phyloP scores from a whole-genome alignment of 2,329 filamentous ascomycete species.

The Colletotrichum sp. region DNA sequence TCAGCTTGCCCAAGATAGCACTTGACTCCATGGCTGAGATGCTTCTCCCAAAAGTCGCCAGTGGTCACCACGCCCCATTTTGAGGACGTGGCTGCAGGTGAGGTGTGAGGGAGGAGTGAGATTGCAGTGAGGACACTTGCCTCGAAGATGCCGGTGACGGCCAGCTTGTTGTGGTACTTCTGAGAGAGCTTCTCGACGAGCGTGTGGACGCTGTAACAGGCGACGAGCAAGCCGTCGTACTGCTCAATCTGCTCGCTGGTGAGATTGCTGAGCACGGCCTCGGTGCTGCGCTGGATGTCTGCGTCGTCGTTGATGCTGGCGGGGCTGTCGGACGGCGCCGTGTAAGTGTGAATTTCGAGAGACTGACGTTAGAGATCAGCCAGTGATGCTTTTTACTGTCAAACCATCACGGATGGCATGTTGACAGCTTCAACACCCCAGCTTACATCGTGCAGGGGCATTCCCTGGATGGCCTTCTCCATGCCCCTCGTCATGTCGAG shows the following conservation, averaged over 20 bases:
- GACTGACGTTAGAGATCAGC: conserved; percentile 34
- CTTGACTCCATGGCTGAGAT: conserved; percentile 70
- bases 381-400: neutral
- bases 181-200: conserved; percentile 67
- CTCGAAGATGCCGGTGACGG: conserved; percentile 87
- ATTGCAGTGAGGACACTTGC: conserved; percentile 73
- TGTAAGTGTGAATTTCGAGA: conserved; percentile 66
- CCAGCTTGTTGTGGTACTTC: conserved; percentile 33
- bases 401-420: neutral
- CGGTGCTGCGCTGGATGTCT: conserved; percentile 69
- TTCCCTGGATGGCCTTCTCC: conserved; percentile 49
- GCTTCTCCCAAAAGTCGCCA: conserved; percentile 80
- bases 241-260: conserved; percentile 37
- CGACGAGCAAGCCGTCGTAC: conserved; percentile 82
- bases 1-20: conserved; percentile 62
- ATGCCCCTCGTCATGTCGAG: conserved; percentile 73
- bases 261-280: conserved; percentile 61
- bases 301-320: conserved; percentile 78
- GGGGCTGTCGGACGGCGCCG: conserved; percentile 66
- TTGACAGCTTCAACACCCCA: neutral
- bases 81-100: conserved; percentile 30
- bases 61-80: conserved; percentile 90
- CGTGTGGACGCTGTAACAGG: conserved; percentile 87
- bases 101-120: conserved; percentile 47
- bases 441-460: conserved; percentile 43